Base-by-base conservation (phyloP, 163 green algal genomes). In the Chloromonas sp. region DNA sequence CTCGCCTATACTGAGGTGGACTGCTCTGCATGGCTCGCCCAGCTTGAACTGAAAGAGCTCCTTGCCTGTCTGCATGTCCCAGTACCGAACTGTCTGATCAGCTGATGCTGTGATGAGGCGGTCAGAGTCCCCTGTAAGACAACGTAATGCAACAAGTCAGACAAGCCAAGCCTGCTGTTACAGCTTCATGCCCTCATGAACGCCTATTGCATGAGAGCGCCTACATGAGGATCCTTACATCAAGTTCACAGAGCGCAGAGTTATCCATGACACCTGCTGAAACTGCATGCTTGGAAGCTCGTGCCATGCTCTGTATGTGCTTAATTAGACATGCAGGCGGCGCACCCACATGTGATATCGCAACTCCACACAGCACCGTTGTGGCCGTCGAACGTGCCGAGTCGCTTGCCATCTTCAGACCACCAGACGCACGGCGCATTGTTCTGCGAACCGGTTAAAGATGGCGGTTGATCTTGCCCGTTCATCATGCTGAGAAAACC, bases 301-400 rank as follows among this genome's bases (percentile, higher is more conserved):
- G 36, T 36, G 36, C 36, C 36, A 36, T 36, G 36, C 36, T 36
- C 36, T 36, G 36, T 36, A 36, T 36, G 36, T 36, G 36, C 36
- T 36, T 36, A 36, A 36, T 36, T 36, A 36, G 36, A 36, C 36
- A 36, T 60, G 74, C n/a, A 61, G n/a, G 78, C 3, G 70, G 1
- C 1, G 14, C 59, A 61, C 89, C 86, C 81, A 98, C 94, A 93
- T 62, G 94, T 96, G 62, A 99, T 92, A 83, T 99, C 97, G 70
- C 93, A 96, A 0, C 92, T 96, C 92, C 94, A 98, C n/a, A 99
- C 94, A 2, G 95, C 94, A 5, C 97, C 97, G 71, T 98, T 98
- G 91, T 99, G 97, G 8, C 97, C 97, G 79, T 97, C 93, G 86
- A 98, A 99, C 15, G 93, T 99, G n/a, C 97, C 97, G 0, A 98